phyloP scores from a whole-genome alignment of 495 filamentous ascomycete genomes.

The Penicillium malachiteum region DNA sequence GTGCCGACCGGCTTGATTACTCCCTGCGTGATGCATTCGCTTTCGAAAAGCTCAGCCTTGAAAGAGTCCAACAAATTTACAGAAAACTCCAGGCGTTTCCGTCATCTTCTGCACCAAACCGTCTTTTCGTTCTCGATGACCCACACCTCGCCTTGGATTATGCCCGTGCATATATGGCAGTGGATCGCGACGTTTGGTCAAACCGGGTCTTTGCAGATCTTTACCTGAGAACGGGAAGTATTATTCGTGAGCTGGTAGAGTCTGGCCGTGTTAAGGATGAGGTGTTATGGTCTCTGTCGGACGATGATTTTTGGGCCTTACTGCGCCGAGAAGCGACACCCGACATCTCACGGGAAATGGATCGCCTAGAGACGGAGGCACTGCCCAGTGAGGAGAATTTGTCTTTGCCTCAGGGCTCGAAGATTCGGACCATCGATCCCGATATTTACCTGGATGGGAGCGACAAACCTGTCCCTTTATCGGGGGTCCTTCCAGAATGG shows the following conservation, averaged over 20 bases:
- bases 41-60: constrained; percentile 30
- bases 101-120: constrained; percentile 16
- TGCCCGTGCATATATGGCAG: constrained; percentile 31
- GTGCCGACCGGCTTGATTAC: constrained; percentile 46
- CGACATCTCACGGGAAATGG: constrained; percentile 23
- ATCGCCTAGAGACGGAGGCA: constrained; percentile 31
- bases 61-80: constrained; percentile 26
- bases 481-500: constrained; percentile 29
- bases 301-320: constrained; percentile 37
- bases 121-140: constrained; percentile 36
- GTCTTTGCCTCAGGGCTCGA: constrained; percentile 25
- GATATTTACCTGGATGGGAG: constrained; percentile 25
- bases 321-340: constrained; percentile 27
- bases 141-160: constrained; percentile 29
- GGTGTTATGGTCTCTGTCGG: constrained; percentile 36
- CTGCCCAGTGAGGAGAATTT: constrained; percentile 29
- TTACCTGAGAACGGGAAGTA: constrained; percentile 30
- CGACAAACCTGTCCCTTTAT: constrained; percentile 26
- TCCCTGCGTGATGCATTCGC: constrained; percentile 38
- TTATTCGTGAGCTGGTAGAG: constrained; percentile 31
- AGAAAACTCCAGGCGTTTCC: constrained; percentile 31
- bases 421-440: constrained; percentile 41
- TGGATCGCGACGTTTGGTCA: constrained; percentile 39
- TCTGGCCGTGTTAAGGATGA: constrained; percentile 26
- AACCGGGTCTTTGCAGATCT: constrained; percentile 33